A percentile compares a stretch with the other conserved stretches of the same genome.
Conservation (phyloP, 176 grass and related monocot species). For the Saccharum spontaneum region DNA sequence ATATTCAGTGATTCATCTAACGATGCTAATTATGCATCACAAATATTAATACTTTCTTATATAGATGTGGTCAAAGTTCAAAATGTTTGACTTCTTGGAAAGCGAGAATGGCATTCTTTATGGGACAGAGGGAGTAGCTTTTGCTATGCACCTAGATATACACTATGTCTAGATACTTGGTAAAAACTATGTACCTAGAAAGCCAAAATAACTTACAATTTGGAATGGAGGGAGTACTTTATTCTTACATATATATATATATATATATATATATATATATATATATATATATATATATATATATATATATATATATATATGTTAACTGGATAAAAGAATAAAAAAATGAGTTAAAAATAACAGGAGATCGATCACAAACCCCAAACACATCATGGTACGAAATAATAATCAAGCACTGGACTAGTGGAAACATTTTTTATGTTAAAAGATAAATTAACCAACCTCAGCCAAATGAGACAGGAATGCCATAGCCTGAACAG, state of each 20-base stretch:
- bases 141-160: not conserved
- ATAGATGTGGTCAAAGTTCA: too few relatives aligned
- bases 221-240: not conserved
- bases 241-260: not conserved
- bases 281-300: not conserved
- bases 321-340: not conserved
- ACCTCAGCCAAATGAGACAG: conserved; percentile 99
- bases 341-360: not conserved
- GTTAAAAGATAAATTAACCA: conserved; percentile 32
- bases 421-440: conserved; percentile 25
- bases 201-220: not conserved
- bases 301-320: not conserved
- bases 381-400: not conserved
- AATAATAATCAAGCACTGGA: conserved; percentile 11
- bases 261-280: not conserved
- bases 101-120: too few relatives aligned
- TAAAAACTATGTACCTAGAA: not conserved
- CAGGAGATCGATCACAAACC: not conserved
- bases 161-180: not conserved
- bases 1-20: too few relatives aligned
- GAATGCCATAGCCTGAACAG: conserved; percentile 99
- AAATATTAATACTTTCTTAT: too few relatives aligned
- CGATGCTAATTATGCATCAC: too few relatives aligned
- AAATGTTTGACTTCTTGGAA: too few relatives aligned
- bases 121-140: not conserved